Evolutionary conservation across 768 basidiomycete genomes (phyloP), one percentile per base, ranked within the genome.

Genomic region (Pluteus cervinus): DNA sequence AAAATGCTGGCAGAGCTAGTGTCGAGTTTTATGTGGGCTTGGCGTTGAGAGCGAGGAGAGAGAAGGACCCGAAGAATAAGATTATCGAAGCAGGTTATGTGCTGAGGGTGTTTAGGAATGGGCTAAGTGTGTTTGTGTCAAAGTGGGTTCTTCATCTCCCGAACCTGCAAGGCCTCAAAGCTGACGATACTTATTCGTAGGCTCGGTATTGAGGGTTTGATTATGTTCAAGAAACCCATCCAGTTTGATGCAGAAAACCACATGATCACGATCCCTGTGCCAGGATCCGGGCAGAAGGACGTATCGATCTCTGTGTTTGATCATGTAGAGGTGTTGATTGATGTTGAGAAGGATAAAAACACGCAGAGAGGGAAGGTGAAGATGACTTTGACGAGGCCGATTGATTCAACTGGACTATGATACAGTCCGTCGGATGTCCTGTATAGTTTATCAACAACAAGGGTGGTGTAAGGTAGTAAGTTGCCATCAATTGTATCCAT

Each of bases 11-110:
- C 3, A 73, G 96, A 10, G 96, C 96, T 0, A 94, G 90, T 54
- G 85, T 97, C 22, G 94, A 99, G 60, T 99, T 98, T 48, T 98
- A 96, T 51, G 92, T 97, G 18, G 93, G 94, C 1, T 64, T 99
- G 11, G 91, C 93, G 4, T 61, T 98, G 44, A 90, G 89, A 47
- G 78, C 74, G 2, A 69, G 81, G 10, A 73, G 72, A 30, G 70
- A 72, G 49, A 59, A 53, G 51, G 60, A 59, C 36, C 49, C 50
- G 41, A 63, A 68, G 33, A 58, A 49, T 6, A 56, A 59, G 25
- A 80, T 88, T 8, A 60, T 51, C 3, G 90, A 93, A 50, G 87
- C 92, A 23, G 92, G 90, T 4, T 94, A 86, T 52, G 90, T 99
- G 30, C 94, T 98, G 40, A 71, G 93, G 43, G 81, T 85, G 4